Base-by-base conservation (phyloP, 2,329 filamentous ascomycete species). In the Arthrobotrys sinensis region DNA sequence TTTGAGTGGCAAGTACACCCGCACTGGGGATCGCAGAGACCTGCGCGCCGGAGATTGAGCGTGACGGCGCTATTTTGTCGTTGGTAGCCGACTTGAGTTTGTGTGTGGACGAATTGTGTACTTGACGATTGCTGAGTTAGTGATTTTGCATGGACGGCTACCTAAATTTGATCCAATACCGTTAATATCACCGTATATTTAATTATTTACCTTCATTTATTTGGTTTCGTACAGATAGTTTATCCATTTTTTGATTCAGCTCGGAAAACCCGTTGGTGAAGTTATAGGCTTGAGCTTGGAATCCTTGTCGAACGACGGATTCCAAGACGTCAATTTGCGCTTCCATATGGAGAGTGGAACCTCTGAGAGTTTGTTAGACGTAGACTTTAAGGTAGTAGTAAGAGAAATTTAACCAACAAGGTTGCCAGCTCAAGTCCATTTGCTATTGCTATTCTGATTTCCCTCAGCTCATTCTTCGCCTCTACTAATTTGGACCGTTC, bases 371-470 rank as follows among this genome's bases (percentile, higher is more conserved):
- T 32, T 63, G 7, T 48, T 48, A 48, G 45, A 6, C 1, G 16
- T 21, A 16, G 10, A 36, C 1, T 38, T 45, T 5, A 16, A 5
- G 24, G 24, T 2, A 28, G 24, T 4, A 28, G n/a, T 45, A 16
- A 16, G 7, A 10, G 38, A 16, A 19, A 62, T 40, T 16, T 43
- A 62, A 62, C 55, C 5, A 8, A 62, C 55, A 38, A 62, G 43
- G 4, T 43, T 7, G 24, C 38, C 12, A 62, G 16, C 34, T 19
- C 11, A 28, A 62, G 16, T 16, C 55, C n/a, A 21, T 46, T 32
- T 14, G 19, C 38, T 1, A 63, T 6, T 24, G n/a, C 38, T 5
- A 46, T n/a, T 32, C 38, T 46, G 21, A 63, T 63, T 12, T 10
- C 14, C 16, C 14, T 24, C 1, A 63, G 14, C 19, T 46, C 38